Conservation (phyloP, 768 basidiomycete genomes). For the Lactifluus echinatus region DNA sequence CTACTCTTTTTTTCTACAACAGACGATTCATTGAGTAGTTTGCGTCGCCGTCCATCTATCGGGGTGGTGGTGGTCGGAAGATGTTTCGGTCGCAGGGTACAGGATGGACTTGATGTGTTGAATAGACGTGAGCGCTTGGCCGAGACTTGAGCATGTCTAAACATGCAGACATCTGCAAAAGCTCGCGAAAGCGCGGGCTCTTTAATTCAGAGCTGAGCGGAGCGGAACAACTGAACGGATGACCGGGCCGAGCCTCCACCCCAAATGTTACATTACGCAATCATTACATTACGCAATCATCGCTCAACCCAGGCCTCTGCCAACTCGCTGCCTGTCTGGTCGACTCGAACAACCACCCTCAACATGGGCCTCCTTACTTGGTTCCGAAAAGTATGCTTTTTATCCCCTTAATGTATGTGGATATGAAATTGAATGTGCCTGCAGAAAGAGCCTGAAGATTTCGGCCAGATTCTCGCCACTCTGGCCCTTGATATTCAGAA, state of each 20-base stretch:
- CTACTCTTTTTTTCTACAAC: constrained; percentile 1
- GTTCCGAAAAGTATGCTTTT: constrained; percentile 22
- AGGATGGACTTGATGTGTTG: neutral
- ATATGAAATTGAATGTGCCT: neutral
- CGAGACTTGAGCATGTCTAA: constrained; percentile 4
- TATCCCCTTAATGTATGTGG: neutral
- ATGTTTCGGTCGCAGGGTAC: neutral
- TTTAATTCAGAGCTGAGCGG: too few relatives aligned
- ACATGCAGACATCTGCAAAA: constrained; percentile 15
- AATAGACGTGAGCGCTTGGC: neutral
- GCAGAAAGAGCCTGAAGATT: constrained; percentile 60
- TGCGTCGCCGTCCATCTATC: neutral
- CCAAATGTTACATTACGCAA: neutral
- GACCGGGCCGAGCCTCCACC: too few relatives aligned
- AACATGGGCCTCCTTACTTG: constrained; percentile 21
- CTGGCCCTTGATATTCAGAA: constrained; percentile 64
- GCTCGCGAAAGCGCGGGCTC: neutral
- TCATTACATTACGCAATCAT: too few relatives aligned
- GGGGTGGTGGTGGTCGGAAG: neutral
- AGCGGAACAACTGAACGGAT: too few relatives aligned
- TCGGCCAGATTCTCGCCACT: constrained; percentile 60
- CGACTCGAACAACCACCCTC: neutral
- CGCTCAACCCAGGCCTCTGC: too few relatives aligned
- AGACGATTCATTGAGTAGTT: neutral
- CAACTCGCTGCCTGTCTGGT: neutral